Conservation (phyloP, 371 early-diverging fungal species). For the Mucor velutinosus region DNA sequence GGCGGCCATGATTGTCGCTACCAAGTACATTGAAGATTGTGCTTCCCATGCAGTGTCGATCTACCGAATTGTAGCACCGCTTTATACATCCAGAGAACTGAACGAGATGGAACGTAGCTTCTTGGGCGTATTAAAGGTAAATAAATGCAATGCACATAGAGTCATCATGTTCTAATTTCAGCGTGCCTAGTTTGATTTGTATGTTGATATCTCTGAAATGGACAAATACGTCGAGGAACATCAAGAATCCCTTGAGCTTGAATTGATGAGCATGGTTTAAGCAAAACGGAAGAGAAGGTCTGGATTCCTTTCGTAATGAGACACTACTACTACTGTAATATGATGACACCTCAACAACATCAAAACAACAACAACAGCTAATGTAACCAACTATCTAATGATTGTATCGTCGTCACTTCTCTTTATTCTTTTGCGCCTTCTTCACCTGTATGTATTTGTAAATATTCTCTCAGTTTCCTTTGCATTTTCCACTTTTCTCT, state of each 20-base stretch:
- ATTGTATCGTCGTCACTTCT: not conserved
- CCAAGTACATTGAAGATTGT: slow-evolving; percentile 68
- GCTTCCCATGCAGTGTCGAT: slow-evolving; percentile 37
- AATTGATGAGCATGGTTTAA: slow-evolving; percentile 18
- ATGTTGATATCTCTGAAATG: slow-evolving; percentile 29
- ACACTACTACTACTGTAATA: not conserved
- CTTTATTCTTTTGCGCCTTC: not conserved
- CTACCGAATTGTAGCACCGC: slow-evolving; percentile 34
- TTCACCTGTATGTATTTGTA: not conserved
- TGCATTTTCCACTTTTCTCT: not conserved
- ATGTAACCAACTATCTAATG: not conserved
- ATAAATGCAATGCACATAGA: not conserved
- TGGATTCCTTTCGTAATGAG: not conserved
- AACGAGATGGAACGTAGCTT: slow-evolving; percentile 56
- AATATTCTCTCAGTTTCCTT: not conserved
- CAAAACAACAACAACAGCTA: not conserved
- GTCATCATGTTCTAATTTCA: not conserved
- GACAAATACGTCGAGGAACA: slow-evolving; percentile 28
- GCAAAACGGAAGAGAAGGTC: not conserved
- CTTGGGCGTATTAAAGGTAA: slow-evolving; percentile 33
- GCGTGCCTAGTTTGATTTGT: slow-evolving; percentile 25
- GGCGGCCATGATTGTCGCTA: slow-evolving; percentile 71
- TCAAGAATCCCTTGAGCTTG: slow-evolving; percentile 28
- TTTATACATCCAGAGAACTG: slow-evolving; percentile 65
- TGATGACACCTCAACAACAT: not conserved